Evolutionary conservation across 2,329 filamentous ascomycete species (phyloP).

Genomic region (Zopfia rhizophila): DNA sequence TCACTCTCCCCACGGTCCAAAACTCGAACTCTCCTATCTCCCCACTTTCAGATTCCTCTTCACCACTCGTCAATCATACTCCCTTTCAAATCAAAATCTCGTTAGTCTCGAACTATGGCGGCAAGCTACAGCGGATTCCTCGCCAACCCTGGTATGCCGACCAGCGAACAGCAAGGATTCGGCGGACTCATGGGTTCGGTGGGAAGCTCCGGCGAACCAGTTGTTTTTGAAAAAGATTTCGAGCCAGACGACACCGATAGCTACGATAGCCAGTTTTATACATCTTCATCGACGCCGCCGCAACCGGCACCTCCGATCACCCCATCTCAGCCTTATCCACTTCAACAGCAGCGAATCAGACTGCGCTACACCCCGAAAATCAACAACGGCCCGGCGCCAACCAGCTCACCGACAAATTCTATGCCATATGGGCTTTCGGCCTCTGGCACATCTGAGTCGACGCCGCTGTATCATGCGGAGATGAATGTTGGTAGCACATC

Average conservation of each 20-base stretch:
- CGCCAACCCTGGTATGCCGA: constrained; percentile 19
- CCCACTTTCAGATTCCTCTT: constrained; percentile 1
- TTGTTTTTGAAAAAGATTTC: no score
- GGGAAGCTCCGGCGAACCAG: no score
- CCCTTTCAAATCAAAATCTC: constrained; percentile 5
- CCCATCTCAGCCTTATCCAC: constrained; percentile 30
- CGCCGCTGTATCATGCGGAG: not conserved
- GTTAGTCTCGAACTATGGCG: constrained; percentile 3
- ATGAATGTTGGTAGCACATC: constrained; percentile 8
- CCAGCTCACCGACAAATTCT: constrained; percentile 19
- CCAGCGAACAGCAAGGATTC: no score
- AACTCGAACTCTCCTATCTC: not conserved
- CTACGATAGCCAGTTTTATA: constrained; percentile 11
- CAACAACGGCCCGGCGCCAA: constrained; percentile 24
- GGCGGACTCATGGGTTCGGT: no score
- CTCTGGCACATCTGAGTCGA: constrained; percentile 2
- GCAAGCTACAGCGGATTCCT: constrained; percentile 10
- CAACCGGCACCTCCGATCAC: constrained; percentile 3
- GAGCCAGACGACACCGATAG: not conserved
- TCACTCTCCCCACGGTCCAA: not conserved
- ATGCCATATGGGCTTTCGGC: constrained; percentile 25
- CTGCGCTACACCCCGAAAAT: constrained; percentile 6
- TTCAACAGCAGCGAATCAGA: constrained; percentile 3
- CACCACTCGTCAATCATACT: constrained; percentile 9
- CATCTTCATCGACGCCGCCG: constrained; percentile 20